Evolutionary conservation across 202 grass and related monocot species (phyloP), one percentile per base, ranked within the genome.

Genomic region (Saccharum hybrid): DNA sequence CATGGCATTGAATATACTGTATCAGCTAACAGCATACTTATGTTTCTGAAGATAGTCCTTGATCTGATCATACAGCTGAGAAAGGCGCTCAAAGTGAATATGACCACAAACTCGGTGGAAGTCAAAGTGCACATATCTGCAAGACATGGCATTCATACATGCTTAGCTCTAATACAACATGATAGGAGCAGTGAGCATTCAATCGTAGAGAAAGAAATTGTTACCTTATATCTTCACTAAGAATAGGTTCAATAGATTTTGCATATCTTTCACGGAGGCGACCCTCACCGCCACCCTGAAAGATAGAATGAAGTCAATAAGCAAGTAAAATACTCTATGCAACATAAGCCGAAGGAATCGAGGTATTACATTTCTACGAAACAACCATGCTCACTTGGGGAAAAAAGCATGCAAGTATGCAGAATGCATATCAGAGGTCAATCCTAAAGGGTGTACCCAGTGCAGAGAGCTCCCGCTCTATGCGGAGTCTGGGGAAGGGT

Each of bases 51-150:
- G 90, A 71, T 94, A 96, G 61, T 90, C 91, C 84, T 94, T 74
- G 78, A 99, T 94, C 83, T 99, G 86, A 80, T 90, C 89, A 72
- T 96, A 96, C 64, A 99, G 90, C 63, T 94, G 81, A 81, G 96
- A 96, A 38, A 99, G 96, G 26, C 86, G 96, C 63, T 96, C 96
- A 62, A 99, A 99, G 74, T 99, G 96, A 80, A 94, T 72, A 89
- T 99, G 93, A 10, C 96, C 96, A 36, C 96, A 99, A 73, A 99
- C 90, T 71, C 75, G 88, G 86, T 99, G 96, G 68, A 99, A 99
- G 79, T 99, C 96, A 60, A 99, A 99, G 88, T 99, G 96, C 49
- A 99, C 62, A 82, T 96, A 99, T 90, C 96, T 99, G 81, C 78
- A 86, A 80, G 57, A 84, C 36, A 38, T 10, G 30, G 23, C 42